These are phyloP conservation scores for Eucalyptus pauciflora DNA, from an alignment of 345 rosid genomes.

Conservation along the genomic window DNA sequence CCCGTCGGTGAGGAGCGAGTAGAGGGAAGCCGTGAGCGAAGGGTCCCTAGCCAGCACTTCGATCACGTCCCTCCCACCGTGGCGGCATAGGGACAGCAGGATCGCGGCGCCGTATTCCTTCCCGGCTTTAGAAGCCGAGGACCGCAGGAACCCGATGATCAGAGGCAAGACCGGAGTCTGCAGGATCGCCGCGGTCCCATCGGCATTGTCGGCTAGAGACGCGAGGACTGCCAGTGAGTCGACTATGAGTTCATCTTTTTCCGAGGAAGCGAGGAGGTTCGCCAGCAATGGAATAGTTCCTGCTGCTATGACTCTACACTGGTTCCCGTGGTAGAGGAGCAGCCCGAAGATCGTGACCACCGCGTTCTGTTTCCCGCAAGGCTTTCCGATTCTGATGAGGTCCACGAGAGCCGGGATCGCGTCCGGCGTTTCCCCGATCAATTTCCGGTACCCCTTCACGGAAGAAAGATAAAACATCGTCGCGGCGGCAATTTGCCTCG, in stretches of 20 bases:
- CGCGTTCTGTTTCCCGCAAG: slow-evolving; percentile 58
- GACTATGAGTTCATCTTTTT: slow-evolving; percentile 31
- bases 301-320: slow-evolving; percentile 34
- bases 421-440: slow-evolving; percentile 48
- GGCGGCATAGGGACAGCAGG: slow-evolving; percentile 32
- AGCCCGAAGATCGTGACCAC: slow-evolving; percentile 50
- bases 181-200: slow-evolving; percentile 40
- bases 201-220: slow-evolving; percentile 28
- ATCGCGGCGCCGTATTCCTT: slow-evolving; percentile 52
- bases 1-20: slow-evolving; percentile 29
- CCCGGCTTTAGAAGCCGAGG: slow-evolving; percentile 18
- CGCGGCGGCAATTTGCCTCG: slow-evolving; percentile 57
- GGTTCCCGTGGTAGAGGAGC: slow-evolving; percentile 29
- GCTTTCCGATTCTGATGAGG: slow-evolving; percentile 36
- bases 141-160: slow-evolving; percentile 15
- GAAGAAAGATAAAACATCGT: slow-evolving; percentile 60
- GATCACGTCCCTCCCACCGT: slow-evolving; percentile 38
- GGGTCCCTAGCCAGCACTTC: slow-evolving; percentile 16
- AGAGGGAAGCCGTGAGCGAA: slow-evolving; percentile 26
- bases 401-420: slow-evolving; percentile 45
- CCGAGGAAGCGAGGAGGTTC: slow-evolving; percentile 18
- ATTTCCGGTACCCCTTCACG: slow-evolving; percentile 32
- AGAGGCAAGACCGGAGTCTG: slow-evolving; percentile 27
- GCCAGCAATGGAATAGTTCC: slow-evolving; percentile 43
- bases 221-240: slow-evolving; percentile 65